Base-by-base conservation (phyloP, 2,329 filamentous ascomycete species). In the Pseudogymnoascus sp. region DNA sequence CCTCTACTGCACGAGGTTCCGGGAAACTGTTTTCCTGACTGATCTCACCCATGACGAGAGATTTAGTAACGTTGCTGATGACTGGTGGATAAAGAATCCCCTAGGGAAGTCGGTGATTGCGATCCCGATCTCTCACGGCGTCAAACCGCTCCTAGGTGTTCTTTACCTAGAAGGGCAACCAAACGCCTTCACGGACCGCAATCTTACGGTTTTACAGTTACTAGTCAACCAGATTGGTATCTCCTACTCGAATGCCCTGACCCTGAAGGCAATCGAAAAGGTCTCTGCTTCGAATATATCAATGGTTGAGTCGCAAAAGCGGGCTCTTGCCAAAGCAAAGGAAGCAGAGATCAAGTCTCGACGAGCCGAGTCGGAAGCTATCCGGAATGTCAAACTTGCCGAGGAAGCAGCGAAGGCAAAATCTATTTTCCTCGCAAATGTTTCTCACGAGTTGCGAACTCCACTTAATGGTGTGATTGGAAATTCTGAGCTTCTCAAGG, bases 381-480 rank as follows among this genome's bases (percentile, higher is more conserved):
- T 90, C 71, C 84, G 87, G 64, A 91, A 91, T 72, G 89, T 93
- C 72, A 88, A 90, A 74, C 81, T 93, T 40, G 91, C 91, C 14
- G 89, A 93, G 71, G 90, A 93, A 73, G 90, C 90, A 9, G 89
- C 89, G 21, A 91, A 89, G 74, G 90, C 89, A 40, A 93, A 93
- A 73, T 89, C 87, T 2, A 90, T 93, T 63, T 93, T 93, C 75
- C 77, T 90, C 49, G 88, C 88, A 41, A 90, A 90, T 66, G 90
- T 93, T 67, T 91, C 88, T 1, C 90, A 93, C 74, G 90, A 93
- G 75, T 77, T 93, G 63, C 85, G 89, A 55, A 93, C 89, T 1
- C 91, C 91, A 0, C 86, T 96, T 59, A 93, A 93, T 63, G 91
- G 91, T 31, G 90, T 96, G 7, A 93, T 96, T 69, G 91, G 91